These are phyloP conservation scores for Sugiyamaella lignohabitans DNA, from an alignment of 805 yeast genomes.

Conservation along the genomic window DNA sequence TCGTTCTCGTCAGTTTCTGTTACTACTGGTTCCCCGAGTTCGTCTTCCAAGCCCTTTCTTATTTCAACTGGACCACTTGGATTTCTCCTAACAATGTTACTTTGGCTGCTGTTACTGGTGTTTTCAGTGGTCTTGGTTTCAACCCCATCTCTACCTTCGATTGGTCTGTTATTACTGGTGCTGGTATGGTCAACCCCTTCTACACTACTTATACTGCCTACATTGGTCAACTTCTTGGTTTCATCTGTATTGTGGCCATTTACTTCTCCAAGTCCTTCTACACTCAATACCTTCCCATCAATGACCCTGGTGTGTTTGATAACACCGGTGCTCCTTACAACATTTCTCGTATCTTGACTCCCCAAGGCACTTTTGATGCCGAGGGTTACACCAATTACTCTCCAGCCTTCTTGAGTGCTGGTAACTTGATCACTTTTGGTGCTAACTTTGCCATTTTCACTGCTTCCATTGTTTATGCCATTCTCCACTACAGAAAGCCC, in stretches of 20 bases:
- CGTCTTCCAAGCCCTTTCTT: constrained; percentile 52
- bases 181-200: constrained; percentile 39
- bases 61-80: constrained; percentile 61
- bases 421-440: constrained; percentile 39
- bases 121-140: constrained; percentile 41
- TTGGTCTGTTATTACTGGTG: constrained; percentile 37
- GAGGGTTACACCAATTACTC: constrained; percentile 51
- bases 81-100: constrained; percentile 45
- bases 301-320: constrained; percentile 47
- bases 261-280: constrained; percentile 52
- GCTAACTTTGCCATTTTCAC: constrained; percentile 52
- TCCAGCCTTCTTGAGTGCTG: constrained; percentile 63
- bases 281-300: constrained; percentile 54
- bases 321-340: constrained; percentile 46
- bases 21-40: constrained; percentile 67
- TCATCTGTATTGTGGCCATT: constrained; percentile 43
- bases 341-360: constrained; percentile 40
- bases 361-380: constrained; percentile 33
- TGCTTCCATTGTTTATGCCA: constrained; percentile 42
- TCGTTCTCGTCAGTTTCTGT: constrained; percentile 39
- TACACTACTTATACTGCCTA: constrained; percentile 32
- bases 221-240: constrained; percentile 38
- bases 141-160: constrained; percentile 52
- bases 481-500: constrained; percentile 15
- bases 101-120: constrained; percentile 46